Conservation (phyloP, 305 asterid genomes). For the Ruellia speciosa region DNA sequence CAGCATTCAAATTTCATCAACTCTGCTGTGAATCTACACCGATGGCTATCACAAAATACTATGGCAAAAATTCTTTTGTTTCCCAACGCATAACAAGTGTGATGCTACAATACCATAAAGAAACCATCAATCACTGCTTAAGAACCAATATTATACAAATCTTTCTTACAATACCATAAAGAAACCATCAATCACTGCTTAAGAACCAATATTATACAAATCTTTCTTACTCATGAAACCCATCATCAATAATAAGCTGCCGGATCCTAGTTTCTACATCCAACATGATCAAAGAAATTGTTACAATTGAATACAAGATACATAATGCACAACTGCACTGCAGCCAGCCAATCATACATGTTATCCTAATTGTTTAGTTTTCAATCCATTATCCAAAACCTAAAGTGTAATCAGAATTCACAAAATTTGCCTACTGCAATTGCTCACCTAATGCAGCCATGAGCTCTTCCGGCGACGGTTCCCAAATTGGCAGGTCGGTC, state of each 20-base stretch:
- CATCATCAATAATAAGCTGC: conserved; percentile 8
- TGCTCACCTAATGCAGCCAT: conserved; percentile 45
- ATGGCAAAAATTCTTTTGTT: not conserved
- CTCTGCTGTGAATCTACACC: no score
- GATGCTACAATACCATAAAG: conserved; percentile 14
- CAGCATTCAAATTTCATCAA: no score
- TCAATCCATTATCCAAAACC: conserved; percentile 17
- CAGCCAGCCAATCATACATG: conserved; percentile 19
- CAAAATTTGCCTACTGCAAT: conserved; percentile 10
- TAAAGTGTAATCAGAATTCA: conserved; percentile 8
- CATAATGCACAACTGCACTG: conserved; percentile 23
- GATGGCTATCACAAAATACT: not conserved
- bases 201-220: not conserved
- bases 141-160: not conserved
- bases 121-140: conserved; percentile 16
- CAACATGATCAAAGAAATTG: conserved; percentile 19
- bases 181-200: conserved; percentile 9
- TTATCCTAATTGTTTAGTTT: conserved; percentile 21
- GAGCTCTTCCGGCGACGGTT: conserved; percentile 47
- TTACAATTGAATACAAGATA: conserved; percentile 32
- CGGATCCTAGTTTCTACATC: conserved; percentile 20
- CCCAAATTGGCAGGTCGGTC: conserved; percentile 67
- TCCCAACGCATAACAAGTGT: conserved; percentile 2
- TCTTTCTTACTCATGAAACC: conserved; percentile 1
- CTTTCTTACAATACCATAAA: conserved; percentile 5